These are phyloP conservation scores for Plantago lanceolata DNA, from an alignment of 305 asterid genomes.

Conservation along the genomic window DNA sequence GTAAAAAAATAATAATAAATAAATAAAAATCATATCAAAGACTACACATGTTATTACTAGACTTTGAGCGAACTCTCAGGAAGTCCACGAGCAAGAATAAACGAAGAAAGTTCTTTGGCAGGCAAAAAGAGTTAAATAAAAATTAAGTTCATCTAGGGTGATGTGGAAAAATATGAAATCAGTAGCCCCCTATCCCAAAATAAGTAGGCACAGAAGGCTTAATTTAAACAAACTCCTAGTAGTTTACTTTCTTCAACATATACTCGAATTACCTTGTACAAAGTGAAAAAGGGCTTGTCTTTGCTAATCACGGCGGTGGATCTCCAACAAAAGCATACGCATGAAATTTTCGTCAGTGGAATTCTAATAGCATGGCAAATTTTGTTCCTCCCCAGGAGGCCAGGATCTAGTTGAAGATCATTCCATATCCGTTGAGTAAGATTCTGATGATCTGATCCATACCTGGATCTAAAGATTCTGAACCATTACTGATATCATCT, in stretches of 20 bases:
- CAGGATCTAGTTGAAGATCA: conserved; percentile 37
- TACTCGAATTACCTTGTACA: conserved; percentile 36
- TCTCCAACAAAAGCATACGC: conserved; percentile 60
- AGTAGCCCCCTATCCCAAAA: neutral
- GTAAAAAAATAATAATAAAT: too few species aligned
- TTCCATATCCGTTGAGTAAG: conserved; percentile 41
- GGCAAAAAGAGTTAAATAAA: too few species aligned
- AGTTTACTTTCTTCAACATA: neutral
- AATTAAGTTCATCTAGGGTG: neutral
- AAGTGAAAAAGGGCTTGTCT: conserved; percentile 19
- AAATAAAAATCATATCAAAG: too few species aligned
- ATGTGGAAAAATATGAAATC: too few species aligned
- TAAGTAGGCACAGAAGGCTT: neutral
- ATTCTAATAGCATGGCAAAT: conserved; percentile 66
- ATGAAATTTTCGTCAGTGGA: conserved; percentile 62
- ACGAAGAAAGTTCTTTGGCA: neutral
- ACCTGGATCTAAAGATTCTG: too few species aligned
- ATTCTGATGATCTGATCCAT: conserved; percentile 34
- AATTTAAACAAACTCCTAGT: neutral
- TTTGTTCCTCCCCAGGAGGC: conserved; percentile 45
- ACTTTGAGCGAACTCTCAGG: too few species aligned
- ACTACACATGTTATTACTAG: too few species aligned
- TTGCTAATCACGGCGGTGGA: conserved; percentile 43
- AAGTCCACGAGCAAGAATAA: too few species aligned
- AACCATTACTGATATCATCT: too few species aligned